A percentile compares a stretch with the other conserved stretches of the same genome.
These are phyloP conservation scores for Pyricularia sp. DNA, from an alignment of 2,329 filamentous ascomycete species.

Conservation along the genomic window DNA sequence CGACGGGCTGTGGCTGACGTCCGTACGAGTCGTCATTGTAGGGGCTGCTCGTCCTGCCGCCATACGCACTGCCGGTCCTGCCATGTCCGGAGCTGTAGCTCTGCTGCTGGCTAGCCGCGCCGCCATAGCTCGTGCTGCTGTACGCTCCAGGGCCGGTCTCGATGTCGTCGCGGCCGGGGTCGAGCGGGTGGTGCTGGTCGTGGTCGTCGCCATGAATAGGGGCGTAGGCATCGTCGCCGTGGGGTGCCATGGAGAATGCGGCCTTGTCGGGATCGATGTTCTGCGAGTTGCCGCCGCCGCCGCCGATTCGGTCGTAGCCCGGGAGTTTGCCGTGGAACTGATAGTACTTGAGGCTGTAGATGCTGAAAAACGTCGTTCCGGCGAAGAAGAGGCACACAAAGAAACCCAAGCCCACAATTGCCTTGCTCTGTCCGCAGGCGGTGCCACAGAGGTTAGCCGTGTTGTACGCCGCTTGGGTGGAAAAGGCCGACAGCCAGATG, in stretches of 20 bases:
- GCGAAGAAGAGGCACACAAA: slow-evolving; percentile 53
- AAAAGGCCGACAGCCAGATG: slow-evolving; percentile 59
- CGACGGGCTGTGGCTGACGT: neutral
- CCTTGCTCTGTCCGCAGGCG: slow-evolving; percentile 52
- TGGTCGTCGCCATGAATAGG: slow-evolving; percentile 46
- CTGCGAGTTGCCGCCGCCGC: slow-evolving; percentile 16
- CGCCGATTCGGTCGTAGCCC: slow-evolving; percentile 43
- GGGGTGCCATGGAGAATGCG: slow-evolving; percentile 58
- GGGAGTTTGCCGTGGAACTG: slow-evolving; percentile 52
- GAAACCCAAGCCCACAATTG: slow-evolving; percentile 52
- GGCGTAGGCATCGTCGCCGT: slow-evolving; percentile 57
- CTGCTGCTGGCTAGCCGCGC: neutral
- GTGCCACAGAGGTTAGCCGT: slow-evolving; percentile 42
- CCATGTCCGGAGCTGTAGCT: slow-evolving; percentile 5
- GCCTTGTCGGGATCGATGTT: slow-evolving; percentile 62
- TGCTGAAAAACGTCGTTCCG: slow-evolving; percentile 43
- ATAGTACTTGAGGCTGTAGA: slow-evolving; percentile 53
- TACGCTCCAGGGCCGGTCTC: slow-evolving; percentile 8
- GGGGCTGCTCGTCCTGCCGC: slow-evolving; percentile 7
- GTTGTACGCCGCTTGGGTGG: slow-evolving; percentile 57
- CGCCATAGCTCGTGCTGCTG: slow-evolving; percentile 4
- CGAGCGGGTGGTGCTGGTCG: slow-evolving; percentile 30
- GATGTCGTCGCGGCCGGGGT: slow-evolving; percentile 23
- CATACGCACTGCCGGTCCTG: slow-evolving; percentile 9
- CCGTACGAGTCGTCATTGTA: slow-evolving; percentile 15